Conservation (phyloP, 306 rosid genomes). For the Trifolium subterraneum region DNA sequence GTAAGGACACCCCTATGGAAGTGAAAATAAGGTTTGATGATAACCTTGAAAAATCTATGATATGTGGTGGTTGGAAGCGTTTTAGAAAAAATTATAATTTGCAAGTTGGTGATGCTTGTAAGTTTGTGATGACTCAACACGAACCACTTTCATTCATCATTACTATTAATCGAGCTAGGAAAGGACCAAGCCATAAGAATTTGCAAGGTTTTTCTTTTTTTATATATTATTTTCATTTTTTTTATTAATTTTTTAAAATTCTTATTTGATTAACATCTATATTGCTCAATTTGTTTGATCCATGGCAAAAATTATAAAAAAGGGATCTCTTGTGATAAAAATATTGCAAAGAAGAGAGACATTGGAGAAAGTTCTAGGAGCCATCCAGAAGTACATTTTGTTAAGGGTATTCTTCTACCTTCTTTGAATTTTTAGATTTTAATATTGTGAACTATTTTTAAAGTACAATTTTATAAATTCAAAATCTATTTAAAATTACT, state of each 20-base stretch:
- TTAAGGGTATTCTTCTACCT: not conserved
- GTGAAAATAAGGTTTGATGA: not conserved
- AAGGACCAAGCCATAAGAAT: not conserved
- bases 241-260: too few species aligned
- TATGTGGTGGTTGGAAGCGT: not conserved
- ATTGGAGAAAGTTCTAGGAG: not conserved
- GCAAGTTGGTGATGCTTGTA: not conserved
- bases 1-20: not conserved
- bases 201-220: not conserved
- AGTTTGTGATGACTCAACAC: not conserved
- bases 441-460: too few species aligned
- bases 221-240: too few species aligned
- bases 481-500: too few species aligned
- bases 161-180: not conserved
- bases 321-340: not conserved
- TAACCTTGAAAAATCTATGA: not conserved
- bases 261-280: too few species aligned
- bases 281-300: not conserved
- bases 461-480: too few species aligned
- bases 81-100: not conserved
- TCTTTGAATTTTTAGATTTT: too few species aligned
- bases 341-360: too few species aligned
- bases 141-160: not conserved
- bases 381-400: too few species aligned
- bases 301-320: not conserved